Evolutionary conservation across 345 rosid species (phyloP).

Genomic region (Murraya koenigii): DNA sequence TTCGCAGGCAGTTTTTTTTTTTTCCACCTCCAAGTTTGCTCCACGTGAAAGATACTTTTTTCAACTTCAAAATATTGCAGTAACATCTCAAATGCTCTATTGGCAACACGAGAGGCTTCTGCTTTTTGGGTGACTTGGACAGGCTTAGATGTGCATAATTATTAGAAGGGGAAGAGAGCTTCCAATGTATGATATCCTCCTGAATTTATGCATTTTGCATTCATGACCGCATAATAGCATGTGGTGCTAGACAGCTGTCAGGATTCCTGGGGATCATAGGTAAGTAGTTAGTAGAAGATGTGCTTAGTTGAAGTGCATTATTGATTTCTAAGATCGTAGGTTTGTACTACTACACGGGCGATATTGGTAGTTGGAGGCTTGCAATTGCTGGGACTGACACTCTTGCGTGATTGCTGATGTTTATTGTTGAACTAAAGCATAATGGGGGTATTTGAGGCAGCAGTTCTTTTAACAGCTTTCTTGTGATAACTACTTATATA

Average conservation of each 20-base stretch:
- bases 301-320: background rate
- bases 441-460: too few species aligned
- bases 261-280: background rate
- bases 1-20: constrained; percentile 28
- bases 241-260: background rate
- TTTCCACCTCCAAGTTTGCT: constrained; percentile 20
- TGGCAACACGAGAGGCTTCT: constrained; percentile 14
- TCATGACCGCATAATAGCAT: background rate
- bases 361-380: too few species aligned
- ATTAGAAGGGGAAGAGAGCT: background rate
- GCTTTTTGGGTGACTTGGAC: background rate
- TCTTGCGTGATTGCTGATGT: too few species aligned
- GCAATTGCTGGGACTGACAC: too few species aligned
- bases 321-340: too few species aligned
- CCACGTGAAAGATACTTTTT: constrained; percentile 18
- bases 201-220: background rate
- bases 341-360: too few species aligned
- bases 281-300: background rate
- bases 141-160: background rate
- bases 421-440: too few species aligned
- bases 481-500: too few species aligned
- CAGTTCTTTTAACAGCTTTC: too few species aligned
- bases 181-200: background rate
- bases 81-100: constrained; percentile 13
- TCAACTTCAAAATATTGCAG: constrained; percentile 27